Evolutionary conservation across 805 yeast genomes (phyloP).

Genomic region (Scheffersomyces stipitis): DNA sequence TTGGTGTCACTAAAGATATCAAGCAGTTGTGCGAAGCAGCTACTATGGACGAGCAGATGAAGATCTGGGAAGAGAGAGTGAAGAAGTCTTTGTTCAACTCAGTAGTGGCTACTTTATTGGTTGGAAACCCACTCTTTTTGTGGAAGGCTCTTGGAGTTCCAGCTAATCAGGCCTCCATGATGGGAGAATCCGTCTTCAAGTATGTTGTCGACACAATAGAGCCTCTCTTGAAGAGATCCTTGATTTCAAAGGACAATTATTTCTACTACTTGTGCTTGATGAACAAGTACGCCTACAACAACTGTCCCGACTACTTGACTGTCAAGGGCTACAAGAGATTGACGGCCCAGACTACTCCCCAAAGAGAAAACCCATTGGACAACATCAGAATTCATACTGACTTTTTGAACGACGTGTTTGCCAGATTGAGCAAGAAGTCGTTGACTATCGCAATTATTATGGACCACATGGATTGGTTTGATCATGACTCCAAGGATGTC

Average conservation of each 20-base stretch:
- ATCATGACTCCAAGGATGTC: slow-evolving; percentile 63
- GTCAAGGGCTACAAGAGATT: slow-evolving; percentile 55
- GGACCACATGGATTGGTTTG: slow-evolving; percentile 95
- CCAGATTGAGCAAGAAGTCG: slow-evolving; percentile 59
- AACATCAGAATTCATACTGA: slow-evolving; percentile 79
- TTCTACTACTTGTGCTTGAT: slow-evolving; percentile 69
- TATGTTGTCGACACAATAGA: slow-evolving; percentile 78
- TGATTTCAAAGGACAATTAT: slow-evolving; percentile 71
- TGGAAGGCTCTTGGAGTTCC: slow-evolving; percentile 94
- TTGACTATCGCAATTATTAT: slow-evolving; percentile 76
- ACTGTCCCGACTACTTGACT: slow-evolving; percentile 78
- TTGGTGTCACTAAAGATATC: slow-evolving; percentile 54
- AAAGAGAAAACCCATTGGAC: slow-evolving; percentile 53
- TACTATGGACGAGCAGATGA: slow-evolving; percentile 60
- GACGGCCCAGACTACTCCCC: slow-evolving; percentile 29
- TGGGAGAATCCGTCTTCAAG: slow-evolving; percentile 68
- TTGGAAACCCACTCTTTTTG: slow-evolving; percentile 81
- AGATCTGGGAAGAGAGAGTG: slow-evolving; percentile 61
- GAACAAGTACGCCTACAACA: slow-evolving; percentile 58
- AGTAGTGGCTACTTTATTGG: slow-evolving; percentile 59
- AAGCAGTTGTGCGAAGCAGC: slow-evolving; percentile 55
- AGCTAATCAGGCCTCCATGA: slow-evolving; percentile 77
- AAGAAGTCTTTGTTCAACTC: slow-evolving; percentile 74
- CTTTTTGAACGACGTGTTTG: slow-evolving; percentile 71
- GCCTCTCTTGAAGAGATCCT: slow-evolving; percentile 63